Percentiles rank a stretch among this genome's conserved stretches.
Conservation (phyloP, 2,329 filamentous ascomycete genomes). For the Xylaria sp. region DNA sequence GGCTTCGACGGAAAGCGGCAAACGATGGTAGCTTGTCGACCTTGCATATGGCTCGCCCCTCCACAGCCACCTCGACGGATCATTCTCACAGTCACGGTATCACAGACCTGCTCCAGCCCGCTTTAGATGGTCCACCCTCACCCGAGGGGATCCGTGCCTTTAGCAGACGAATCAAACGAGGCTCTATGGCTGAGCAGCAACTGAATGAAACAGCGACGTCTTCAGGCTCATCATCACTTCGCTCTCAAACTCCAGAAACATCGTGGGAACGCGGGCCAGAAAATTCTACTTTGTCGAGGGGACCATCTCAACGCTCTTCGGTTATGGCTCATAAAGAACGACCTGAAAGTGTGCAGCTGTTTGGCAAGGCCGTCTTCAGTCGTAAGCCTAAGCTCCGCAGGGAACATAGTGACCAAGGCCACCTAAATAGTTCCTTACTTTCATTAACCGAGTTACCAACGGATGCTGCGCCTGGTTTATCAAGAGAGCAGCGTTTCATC, state of each 20-base stretch:
- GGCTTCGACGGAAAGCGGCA: constrained; percentile 39
- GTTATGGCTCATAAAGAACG: constrained; percentile 65
- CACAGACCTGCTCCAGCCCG: constrained; percentile 64
- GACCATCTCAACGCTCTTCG: constrained; percentile 67
- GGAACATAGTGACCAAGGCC: constrained; percentile 62
- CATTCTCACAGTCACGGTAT: constrained; percentile 40
- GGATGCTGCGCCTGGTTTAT: constrained; percentile 50
- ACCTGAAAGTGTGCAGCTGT: constrained; percentile 68
- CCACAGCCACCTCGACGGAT: constrained; percentile 37
- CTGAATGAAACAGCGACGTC: constrained; percentile 62
- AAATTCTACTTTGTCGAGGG: constrained; percentile 62
- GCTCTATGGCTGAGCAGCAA: constrained; percentile 61
- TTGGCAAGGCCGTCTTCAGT: constrained; percentile 70
- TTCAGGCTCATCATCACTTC: constrained; percentile 66
- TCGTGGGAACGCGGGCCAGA: constrained; percentile 64
- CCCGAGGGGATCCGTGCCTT: constrained; percentile 69
- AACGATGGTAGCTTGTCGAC: constrained; percentile 39
- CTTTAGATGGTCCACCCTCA: constrained; percentile 70
- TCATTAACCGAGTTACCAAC: constrained; percentile 58
- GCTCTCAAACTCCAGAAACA: constrained; percentile 59
- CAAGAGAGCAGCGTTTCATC: constrained; percentile 59
- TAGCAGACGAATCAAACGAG: constrained; percentile 65
- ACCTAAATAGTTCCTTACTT: constrained; percentile 61
- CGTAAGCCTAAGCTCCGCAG: constrained; percentile 64
- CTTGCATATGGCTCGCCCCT: constrained; percentile 39